Conservation (phyloP, 441 rosid species). For the Populus tomentosa region DNA sequence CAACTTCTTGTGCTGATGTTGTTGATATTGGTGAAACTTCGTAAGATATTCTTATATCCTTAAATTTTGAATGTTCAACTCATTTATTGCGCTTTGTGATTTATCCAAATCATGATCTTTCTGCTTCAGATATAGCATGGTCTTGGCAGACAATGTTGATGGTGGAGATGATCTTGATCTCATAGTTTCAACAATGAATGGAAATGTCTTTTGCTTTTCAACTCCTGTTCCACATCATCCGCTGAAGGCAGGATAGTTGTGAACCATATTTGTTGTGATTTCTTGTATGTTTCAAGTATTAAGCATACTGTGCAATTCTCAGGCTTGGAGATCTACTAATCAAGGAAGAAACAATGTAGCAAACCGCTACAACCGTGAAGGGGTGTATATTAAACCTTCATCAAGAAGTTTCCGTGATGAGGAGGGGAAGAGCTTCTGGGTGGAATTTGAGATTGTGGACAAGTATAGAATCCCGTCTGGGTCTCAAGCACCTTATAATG, state of each 20-base stretch:
- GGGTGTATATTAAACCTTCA: constrained; percentile 70
- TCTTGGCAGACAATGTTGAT: constrained; percentile 96
- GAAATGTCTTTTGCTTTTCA: constrained; percentile 98
- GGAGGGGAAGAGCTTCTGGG: constrained; percentile 98
- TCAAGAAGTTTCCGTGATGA: constrained; percentile 96
- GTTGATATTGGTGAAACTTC: constrained; percentile 99
- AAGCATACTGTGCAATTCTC: constrained; percentile 26
- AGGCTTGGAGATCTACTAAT: constrained; percentile 92
- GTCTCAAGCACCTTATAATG: constrained; percentile 86
- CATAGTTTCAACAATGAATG: constrained; percentile 94
- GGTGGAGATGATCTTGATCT: constrained; percentile 99
- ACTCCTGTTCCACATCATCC: constrained; percentile 97
- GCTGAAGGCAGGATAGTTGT: constrained; percentile 62
- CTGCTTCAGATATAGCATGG: constrained; percentile 84
- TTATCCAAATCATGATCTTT: constrained; percentile 17
- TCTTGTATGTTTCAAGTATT: constrained; percentile 2
- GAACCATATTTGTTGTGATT: constrained; percentile 10
- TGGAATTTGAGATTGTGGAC: constrained; percentile 94
- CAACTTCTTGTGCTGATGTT: constrained; percentile 94
- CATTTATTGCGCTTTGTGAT: constrained; percentile 5
- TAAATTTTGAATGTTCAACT: constrained; percentile 5
- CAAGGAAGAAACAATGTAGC: constrained; percentile 97
- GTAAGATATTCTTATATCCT: constrained; percentile 43
- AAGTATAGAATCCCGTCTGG: constrained; percentile 87
- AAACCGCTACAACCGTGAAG: constrained; percentile 67